phyloP scores from a whole-genome alignment of 2,329 filamentous ascomycete genomes.

The Diaporthe sp. region DNA sequence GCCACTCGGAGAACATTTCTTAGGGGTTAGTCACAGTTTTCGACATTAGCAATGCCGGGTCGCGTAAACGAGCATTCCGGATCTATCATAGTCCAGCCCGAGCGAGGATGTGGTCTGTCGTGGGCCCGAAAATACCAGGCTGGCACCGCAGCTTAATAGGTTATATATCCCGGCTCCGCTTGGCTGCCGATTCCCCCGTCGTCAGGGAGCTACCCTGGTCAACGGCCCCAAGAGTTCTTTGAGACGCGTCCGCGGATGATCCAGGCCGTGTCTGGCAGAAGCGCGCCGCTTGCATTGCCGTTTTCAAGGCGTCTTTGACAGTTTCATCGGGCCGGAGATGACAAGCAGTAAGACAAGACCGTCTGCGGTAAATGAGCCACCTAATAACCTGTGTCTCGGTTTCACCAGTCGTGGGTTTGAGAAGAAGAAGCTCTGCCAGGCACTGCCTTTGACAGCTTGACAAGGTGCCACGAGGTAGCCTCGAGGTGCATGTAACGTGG shows the following conservation, averaged over 20 bases:
- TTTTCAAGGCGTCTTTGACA: background rate
- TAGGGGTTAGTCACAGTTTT: background rate
- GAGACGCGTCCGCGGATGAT: constrained; percentile 26
- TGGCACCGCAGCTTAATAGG: constrained; percentile 6
- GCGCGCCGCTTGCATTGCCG: constrained; percentile 1
- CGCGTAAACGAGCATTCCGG: background rate
- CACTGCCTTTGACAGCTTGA: constrained; percentile 12
- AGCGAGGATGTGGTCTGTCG: constrained; percentile 11
- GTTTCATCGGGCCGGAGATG: constrained; percentile 12
- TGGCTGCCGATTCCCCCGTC: constrained; percentile 7
- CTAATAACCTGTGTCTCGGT: background rate
- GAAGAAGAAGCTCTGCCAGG: background rate
- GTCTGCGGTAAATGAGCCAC: background rate
- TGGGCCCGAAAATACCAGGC: background rate
- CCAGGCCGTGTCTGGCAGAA: constrained; percentile 3
- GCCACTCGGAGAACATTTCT: background rate
- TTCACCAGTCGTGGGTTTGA: background rate
- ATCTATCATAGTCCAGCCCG: background rate
- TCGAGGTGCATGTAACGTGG: constrained; percentile 19
- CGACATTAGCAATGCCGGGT: background rate
- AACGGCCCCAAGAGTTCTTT: background rate
- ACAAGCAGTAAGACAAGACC: background rate
- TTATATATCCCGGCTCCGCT: background rate
- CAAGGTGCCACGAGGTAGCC: constrained; percentile 7
- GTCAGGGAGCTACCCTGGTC: constrained; percentile 17